Percentiles rank a stretch among this genome's conserved stretches.
Evolutionary conservation across 1,139 yeast genomes (phyloP).

Genomic region (Lodderomyces beijingensis): DNA sequence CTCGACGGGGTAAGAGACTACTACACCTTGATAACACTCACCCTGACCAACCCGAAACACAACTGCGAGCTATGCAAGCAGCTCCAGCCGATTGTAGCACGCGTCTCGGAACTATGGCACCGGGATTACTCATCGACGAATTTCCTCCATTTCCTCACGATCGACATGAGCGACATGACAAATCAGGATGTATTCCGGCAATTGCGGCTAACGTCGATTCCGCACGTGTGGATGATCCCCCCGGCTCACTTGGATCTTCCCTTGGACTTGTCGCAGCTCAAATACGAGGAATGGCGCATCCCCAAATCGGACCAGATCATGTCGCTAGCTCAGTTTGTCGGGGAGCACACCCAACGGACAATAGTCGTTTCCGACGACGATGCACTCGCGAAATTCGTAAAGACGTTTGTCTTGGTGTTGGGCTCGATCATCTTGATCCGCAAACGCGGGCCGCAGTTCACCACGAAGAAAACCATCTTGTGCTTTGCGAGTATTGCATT

Average conservation of each 20-base stretch:
- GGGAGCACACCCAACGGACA: constrained; percentile 38
- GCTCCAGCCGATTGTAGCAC: constrained; percentile 21
- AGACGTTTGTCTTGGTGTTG: constrained; percentile 46
- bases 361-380: constrained; percentile 41
- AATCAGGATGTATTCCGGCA: constrained; percentile 32
- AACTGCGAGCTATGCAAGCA: constrained; percentile 27
- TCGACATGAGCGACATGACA: constrained; percentile 45
- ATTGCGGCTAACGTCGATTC: constrained; percentile 46
- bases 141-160: constrained; percentile 37
- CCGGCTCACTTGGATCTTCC: constrained; percentile 27
- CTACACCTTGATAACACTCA: constrained; percentile 31
- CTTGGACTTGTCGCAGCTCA: neutral
- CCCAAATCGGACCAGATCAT: constrained; percentile 26
- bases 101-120: constrained; percentile 42
- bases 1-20: constrained; percentile 35
- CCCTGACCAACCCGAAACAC: constrained; percentile 33
- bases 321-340: constrained; percentile 51
- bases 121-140: constrained; percentile 35
- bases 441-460: constrained; percentile 39
- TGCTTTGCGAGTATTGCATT: constrained; percentile 35
- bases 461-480: constrained; percentile 33
- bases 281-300: neutral
- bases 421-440: constrained; percentile 44
- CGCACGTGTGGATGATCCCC: constrained; percentile 64
- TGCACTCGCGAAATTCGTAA: constrained; percentile 37